Conservation (phyloP, 108 stramenopile genomes). For the Mediolabrus comicus region DNA sequence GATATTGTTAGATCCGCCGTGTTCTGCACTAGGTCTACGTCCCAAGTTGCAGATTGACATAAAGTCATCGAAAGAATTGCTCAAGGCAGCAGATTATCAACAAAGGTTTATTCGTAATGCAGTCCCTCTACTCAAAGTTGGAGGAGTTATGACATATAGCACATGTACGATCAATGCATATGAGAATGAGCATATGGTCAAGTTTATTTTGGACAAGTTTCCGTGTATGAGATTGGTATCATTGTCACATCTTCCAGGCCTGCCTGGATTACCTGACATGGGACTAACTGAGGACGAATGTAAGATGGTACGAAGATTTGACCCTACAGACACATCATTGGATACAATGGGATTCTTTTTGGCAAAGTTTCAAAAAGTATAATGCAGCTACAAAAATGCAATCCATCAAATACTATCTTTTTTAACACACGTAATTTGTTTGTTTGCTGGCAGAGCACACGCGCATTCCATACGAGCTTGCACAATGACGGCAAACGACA, state of each 20-base stretch:
- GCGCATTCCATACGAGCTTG: too few species aligned
- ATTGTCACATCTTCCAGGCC: conserved; percentile 45
- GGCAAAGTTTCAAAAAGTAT: conserved; percentile 60
- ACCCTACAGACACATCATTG: conserved; percentile 41
- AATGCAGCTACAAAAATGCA: too few species aligned
- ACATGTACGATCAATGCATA: conserved; percentile 67
- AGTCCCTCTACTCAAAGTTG: conserved; percentile 55
- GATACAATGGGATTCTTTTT: conserved; percentile 83
- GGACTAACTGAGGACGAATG: conserved; percentile 58
- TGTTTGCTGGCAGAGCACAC: too few species aligned
- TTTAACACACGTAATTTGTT: background rate
- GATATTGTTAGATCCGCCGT: conserved; percentile 79
- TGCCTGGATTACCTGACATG: conserved; percentile 44
- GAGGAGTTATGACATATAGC: conserved; percentile 70
- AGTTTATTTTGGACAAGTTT: conserved; percentile 53
- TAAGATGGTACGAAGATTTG: conserved; percentile 57
- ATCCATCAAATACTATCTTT: too few species aligned
- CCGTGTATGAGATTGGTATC: conserved; percentile 63
- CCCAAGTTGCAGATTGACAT: conserved; percentile 62
- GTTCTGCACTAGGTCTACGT: conserved; percentile 71
- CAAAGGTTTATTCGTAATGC: conserved; percentile 55
- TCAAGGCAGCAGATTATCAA: conserved; percentile 60
- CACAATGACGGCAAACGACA: background rate
- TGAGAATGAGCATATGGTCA: conserved; percentile 73
- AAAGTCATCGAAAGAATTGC: conserved; percentile 37